Conservation (phyloP, 1,284 basidiomycete species). For the Cryptococcus amylolentus region DNA sequence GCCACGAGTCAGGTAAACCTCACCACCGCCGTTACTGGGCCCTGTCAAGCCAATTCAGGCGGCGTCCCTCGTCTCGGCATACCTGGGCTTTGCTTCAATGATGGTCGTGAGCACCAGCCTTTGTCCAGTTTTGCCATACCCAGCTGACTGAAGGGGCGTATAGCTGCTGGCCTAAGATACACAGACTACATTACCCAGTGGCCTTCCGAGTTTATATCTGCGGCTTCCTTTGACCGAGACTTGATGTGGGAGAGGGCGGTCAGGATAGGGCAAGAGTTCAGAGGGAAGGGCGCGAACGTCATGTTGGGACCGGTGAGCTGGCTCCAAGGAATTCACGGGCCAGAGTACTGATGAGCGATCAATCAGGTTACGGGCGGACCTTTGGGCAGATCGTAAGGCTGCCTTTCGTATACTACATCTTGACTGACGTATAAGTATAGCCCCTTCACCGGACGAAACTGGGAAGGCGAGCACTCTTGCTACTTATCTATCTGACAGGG, state of each 20-base stretch:
- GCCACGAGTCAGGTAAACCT: slow-evolving; percentile 31
- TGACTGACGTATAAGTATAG: slow-evolving; percentile 11
- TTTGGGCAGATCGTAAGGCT: slow-evolving; percentile 42
- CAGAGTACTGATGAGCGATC: background rate
- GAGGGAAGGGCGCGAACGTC: slow-evolving; percentile 47
- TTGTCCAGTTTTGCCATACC: slow-evolving; percentile 23
- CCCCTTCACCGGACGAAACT: slow-evolving; percentile 49
- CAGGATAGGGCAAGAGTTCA: slow-evolving; percentile 53
- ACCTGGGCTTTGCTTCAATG: slow-evolving; percentile 63
- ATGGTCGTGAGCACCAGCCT: slow-evolving; percentile 51
- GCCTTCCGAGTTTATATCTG: slow-evolving; percentile 52
- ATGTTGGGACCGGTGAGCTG: slow-evolving; percentile 39
- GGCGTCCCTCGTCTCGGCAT: slow-evolving; percentile 49
- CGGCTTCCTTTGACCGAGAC: slow-evolving; percentile 52
- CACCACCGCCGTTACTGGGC: slow-evolving; percentile 46
- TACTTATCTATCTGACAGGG: background rate
- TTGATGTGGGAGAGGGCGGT: slow-evolving; percentile 49
- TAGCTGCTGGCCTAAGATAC: slow-evolving; percentile 54
- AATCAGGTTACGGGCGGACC: slow-evolving; percentile 49
- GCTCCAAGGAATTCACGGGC: background rate
- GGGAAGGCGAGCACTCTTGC: slow-evolving; percentile 39
- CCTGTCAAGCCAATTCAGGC: slow-evolving; percentile 63
- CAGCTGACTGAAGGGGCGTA: slow-evolving; percentile 59
- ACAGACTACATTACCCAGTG: slow-evolving; percentile 50
- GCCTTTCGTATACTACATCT: too few species aligned